Percentiles rank a stretch among this genome's conserved stretches.
Conservation (phyloP, 495 filamentous ascomycete species). For the Daldinia caldariorum region DNA sequence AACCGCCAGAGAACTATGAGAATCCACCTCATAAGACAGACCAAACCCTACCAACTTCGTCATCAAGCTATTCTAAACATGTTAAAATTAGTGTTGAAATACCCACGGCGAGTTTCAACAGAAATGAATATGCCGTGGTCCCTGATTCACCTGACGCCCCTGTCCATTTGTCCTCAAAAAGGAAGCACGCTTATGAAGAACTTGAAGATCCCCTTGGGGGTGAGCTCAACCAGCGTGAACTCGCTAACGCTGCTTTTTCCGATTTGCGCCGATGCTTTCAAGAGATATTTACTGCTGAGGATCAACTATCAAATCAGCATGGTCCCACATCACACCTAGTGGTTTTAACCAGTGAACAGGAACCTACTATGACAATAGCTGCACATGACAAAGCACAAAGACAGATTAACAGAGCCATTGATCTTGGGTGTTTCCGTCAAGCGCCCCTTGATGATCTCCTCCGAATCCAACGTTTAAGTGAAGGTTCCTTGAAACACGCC, state of each 20-base stretch:
- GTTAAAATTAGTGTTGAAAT: conserved; percentile 54
- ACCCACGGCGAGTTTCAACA: conserved; percentile 48
- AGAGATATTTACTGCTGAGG: conserved; percentile 82
- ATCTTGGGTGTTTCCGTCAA: conserved; percentile 70
- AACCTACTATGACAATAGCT: conserved; percentile 69
- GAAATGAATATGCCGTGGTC: conserved; percentile 53
- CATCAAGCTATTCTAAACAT: conserved; percentile 21
- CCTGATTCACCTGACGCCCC: conserved; percentile 56
- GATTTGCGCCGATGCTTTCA: conserved; percentile 73
- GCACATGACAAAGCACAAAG: conserved; percentile 75
- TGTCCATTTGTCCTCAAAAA: conserved; percentile 52
- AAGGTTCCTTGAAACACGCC: conserved; percentile 73
- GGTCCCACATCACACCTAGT: conserved; percentile 53
- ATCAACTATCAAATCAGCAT: conserved; percentile 66
- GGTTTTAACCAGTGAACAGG: conserved; percentile 61
- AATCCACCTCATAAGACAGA: conserved; percentile 2
- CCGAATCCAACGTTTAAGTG: conserved; percentile 80
- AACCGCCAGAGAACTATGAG: conserved; percentile 15
- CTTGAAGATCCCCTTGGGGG: conserved; percentile 59
- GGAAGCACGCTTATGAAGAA: conserved; percentile 54
- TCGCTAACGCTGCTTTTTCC: conserved; percentile 75
- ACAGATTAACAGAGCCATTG: conserved; percentile 74
- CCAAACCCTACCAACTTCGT: conserved; percentile 15
- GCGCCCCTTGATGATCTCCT: conserved; percentile 78
- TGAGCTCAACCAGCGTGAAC: conserved; percentile 77